Base-by-base conservation (phyloP, 192 early-diverging fungal genomes). In the Neocallimastix lanati region DNA sequence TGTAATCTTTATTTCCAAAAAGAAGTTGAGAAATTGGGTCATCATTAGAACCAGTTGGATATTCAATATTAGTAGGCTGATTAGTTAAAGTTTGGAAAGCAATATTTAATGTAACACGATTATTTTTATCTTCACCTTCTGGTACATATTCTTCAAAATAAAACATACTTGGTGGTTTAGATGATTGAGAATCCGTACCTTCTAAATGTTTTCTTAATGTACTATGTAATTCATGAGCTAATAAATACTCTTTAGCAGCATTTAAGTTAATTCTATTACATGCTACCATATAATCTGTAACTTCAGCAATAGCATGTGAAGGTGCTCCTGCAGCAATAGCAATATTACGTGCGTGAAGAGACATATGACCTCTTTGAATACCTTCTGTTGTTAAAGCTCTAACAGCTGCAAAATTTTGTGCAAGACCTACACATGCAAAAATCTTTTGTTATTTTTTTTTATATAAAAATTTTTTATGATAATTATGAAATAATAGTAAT, bases 391-490 rank as follows among this genome's bases (percentile, higher is more conserved):
- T 84, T 25, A 93, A 81, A 13, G 92, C 92, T 33, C 92, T 79
- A 21, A 93, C 82, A 11, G 92, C 92, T 14, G 92, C 92, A 90
- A 93, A 93, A 84, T 93, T 93, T 82, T 93, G 92, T 1, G 92
- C 92, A 29, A 93, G 84, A 11, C 92, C 92, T 27, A 93, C 87
- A 18, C 88, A 87, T 16, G 86, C 89, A 86, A 93, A 87, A 13
- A 87, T 83, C 86, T 91, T 77, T 84, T n/a, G n/a, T n/a, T n/a
- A 33, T 33, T 6, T 33, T 33, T 33, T 33, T 11, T 6, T 6
- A 6, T 33, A 33, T 6, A 6, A 6, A 33, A 6, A 33, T 33
- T 33, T 6, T 33, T 33, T n/a, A n/a, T n/a, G n/a, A n/a, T n/a
- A n/a, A n/a, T 6, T 33, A 33, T n/a, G n/a, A n/a, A n/a, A n/a